Percentiles rank a stretch among this genome's conserved stretches.
Evolutionary conservation across 306 rosid species (phyloP).

Genomic region (Prunus mongolica): DNA sequence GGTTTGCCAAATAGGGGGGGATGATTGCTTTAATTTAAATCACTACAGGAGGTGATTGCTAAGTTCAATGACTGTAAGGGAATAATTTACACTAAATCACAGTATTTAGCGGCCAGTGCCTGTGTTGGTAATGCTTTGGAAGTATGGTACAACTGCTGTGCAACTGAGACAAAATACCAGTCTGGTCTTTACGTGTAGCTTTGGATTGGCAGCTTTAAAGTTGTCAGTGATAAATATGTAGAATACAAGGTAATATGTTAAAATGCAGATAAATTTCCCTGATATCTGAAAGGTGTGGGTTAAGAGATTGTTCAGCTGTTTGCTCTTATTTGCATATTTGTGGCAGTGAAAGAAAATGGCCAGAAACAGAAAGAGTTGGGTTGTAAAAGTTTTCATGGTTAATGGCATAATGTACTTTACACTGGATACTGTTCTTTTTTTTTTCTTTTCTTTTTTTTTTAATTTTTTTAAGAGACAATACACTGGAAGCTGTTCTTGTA

Average conservation of each 20-base stretch:
- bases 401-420: not conserved
- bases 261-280: not conserved
- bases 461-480: too few relatives aligned
- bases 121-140: too few relatives aligned
- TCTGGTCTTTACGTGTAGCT: not conserved
- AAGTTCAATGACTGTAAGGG: not conserved
- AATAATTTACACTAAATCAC: not conserved
- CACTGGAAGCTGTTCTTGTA: not conserved
- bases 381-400: not conserved
- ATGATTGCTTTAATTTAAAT: not conserved
- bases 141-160: not conserved
- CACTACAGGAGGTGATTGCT: not conserved
- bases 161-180: not conserved
- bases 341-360: not conserved
- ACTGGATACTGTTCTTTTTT: not conserved
- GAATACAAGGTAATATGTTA: not conserved
- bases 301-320: not conserved
- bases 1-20: not conserved
- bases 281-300: not conserved
- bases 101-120: not conserved
- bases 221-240: not conserved
- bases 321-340: too few relatives aligned
- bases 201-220: not conserved
- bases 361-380: not conserved
- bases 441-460: accelerated